phyloP scores from a whole-genome alignment of 495 filamentous ascomycete genomes.

The Trichoderma virens region DNA sequence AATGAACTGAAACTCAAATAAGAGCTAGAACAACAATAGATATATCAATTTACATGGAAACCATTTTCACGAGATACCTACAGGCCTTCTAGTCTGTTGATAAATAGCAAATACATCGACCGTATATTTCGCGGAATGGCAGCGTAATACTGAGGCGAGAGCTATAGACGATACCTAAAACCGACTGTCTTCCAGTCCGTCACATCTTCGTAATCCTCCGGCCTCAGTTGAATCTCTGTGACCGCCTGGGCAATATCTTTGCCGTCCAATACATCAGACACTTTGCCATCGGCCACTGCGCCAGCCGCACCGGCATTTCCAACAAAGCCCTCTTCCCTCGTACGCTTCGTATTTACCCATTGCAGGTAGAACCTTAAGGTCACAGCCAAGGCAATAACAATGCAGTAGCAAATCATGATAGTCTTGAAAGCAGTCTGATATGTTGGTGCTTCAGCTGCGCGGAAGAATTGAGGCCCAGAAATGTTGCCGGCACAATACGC shows the following conservation, averaged over 20 bases:
- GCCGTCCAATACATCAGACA: slow-evolving; percentile 20
- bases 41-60: neutral
- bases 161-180: slow-evolving; percentile 41
- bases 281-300: slow-evolving; percentile 37
- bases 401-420: slow-evolving; percentile 46
- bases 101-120: too few relatives aligned
- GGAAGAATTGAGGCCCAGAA: slow-evolving; percentile 28
- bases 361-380: slow-evolving; percentile 35
- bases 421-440: slow-evolving; percentile 40
- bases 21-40: neutral
- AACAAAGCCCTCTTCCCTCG: slow-evolving; percentile 34
- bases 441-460: slow-evolving; percentile 22
- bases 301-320: slow-evolving; percentile 32
- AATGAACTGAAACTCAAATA: neutral
- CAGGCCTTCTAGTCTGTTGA: too few relatives aligned
- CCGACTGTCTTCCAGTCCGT: slow-evolving; percentile 45
- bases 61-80: too few relatives aligned
- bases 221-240: slow-evolving; percentile 30
- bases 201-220: slow-evolving; percentile 44
- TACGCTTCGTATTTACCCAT: slow-evolving; percentile 31
- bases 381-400: slow-evolving; percentile 32
- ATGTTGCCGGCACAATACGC: slow-evolving; percentile 54
- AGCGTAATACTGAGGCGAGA: too few relatives aligned
- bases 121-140: too few relatives aligned
- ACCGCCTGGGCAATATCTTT: slow-evolving; percentile 24